Conservation (phyloP, 805 yeast species). For the Lachancea lanzarotensis region DNA sequence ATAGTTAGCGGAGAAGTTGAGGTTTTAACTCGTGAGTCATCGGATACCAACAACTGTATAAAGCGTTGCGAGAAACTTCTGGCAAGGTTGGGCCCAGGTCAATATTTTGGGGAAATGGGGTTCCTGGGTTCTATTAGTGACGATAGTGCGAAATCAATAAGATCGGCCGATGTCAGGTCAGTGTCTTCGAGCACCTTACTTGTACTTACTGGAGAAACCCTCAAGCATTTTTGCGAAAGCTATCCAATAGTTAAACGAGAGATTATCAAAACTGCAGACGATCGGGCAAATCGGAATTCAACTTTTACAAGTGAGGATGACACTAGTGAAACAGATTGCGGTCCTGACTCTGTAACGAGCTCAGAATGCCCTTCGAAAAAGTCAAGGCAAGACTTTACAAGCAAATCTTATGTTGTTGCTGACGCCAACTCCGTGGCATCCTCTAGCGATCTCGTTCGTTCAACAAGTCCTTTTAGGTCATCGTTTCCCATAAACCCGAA, state of each 20-base stretch:
- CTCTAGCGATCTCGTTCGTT: not conserved
- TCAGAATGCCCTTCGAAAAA: not conserved
- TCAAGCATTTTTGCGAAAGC: slow-evolving; percentile 47
- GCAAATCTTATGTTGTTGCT: not conserved
- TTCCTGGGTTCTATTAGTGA: slow-evolving; percentile 45
- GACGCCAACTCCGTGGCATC: not conserved
- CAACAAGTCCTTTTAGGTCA: not conserved
- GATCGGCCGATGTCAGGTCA: slow-evolving; percentile 63
- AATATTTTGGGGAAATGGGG: slow-evolving; percentile 74
- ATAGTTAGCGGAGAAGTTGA: slow-evolving; percentile 66
- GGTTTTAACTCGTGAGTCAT: slow-evolving; percentile 34
- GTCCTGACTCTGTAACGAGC: not conserved
- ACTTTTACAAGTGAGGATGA: slow-evolving; percentile 5
- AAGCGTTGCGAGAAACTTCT: slow-evolving; percentile 19
- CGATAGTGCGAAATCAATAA: slow-evolving; percentile 16
- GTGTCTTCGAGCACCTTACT: slow-evolving; percentile 54
- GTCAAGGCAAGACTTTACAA: not conserved
- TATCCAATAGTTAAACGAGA: slow-evolving; percentile 56
- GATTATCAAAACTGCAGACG: slow-evolving; percentile 54
- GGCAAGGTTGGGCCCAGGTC: slow-evolving; percentile 56
- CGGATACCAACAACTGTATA: slow-evolving; percentile 29
- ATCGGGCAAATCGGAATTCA: slow-evolving; percentile 36
- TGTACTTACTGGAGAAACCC: slow-evolving; percentile 49
- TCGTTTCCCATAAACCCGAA: not conserved
- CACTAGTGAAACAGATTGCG: not conserved